Base-by-base conservation (phyloP, 2,329 filamentous ascomycete species). In the Juglanconis juglandina region DNA sequence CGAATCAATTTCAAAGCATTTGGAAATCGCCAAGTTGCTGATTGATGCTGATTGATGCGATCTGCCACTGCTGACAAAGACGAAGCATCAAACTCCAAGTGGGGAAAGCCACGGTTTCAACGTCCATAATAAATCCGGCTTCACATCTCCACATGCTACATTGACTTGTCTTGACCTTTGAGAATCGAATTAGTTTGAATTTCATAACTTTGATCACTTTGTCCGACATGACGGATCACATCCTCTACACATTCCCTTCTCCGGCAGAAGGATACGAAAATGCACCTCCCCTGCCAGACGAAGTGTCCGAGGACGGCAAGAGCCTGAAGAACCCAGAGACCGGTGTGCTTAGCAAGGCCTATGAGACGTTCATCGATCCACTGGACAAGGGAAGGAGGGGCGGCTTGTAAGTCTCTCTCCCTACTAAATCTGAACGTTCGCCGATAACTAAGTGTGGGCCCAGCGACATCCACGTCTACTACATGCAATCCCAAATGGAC, bases 381-480 rank as follows among this genome's bases (percentile, higher is more conserved):
- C 77, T 96, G 37, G 79, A 85, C 49, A 90, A 88, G 60, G 86
- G 82, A 3, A 72, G 70, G 2, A 81, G 85, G 5, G 90, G 90
- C 42, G 92, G 87, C 10, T 96, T 96, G 84, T 87, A 64, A 76
- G n/a, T 53, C 14, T 46, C 17, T 4, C n/a, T 39, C 37, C 37
- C 37, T 39, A 17, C 14, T 4, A 5, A 48, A 13, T 24, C 14
- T 4, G 6, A 48, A 13, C 4, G 9, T 41, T 8, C 42, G 47
- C 44, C 44, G 44, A 17, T 53, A 32, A 6, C n/a, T 33, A 53
- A 9, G 9, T 32, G n/a, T 7, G 9, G 5, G 13, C 17, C 3
- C 56, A 87, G 83, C 66, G 92, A 96, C 70, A 75, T 96, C 14
- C 92, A 96, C 73, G 87, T 96, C 67, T 96, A 96, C 75, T 91